Evolutionary conservation across 2,329 filamentous ascomycete genomes (phyloP), one percentile per base, ranked within the genome.

Genomic region (Nemania sp.): DNA sequence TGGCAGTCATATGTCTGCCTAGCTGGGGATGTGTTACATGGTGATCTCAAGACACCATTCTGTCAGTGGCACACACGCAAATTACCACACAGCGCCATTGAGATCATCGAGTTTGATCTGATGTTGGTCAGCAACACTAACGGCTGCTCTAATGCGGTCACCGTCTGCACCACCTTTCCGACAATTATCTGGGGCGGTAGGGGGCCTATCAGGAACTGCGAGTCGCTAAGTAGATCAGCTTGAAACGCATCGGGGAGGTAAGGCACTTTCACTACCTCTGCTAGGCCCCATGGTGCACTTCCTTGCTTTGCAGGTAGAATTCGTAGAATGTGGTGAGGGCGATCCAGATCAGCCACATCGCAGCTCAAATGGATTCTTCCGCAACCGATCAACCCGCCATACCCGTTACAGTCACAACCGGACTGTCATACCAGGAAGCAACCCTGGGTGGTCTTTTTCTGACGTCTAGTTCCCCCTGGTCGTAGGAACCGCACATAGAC

Each of bases 211-310:
- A 54, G 29, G 56, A 52, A 4, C 53, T 22, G 51, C 52, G 47
- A 62, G 29, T 54, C 47, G 24, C 27, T 32, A 35, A n/a, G 20
- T n/a, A 59, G 24, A 38, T 60, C 51, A 29, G 60, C 63, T 69
- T 70, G 59, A 68, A 68, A 70, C 66, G 29, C 45, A 20, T 62
- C 38, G 35, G 62, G 58, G 35, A 54, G 55, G 51, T 32, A 54
- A 60, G 51, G 41, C 53, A 47, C 10, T 27, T 49, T 61, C 56
- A 57, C 10, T 41, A 58, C 26, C n/a, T 53, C 54, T 41, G 27
- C 24, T 65, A 29, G 52, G 26, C 8, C 62, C 32, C 45, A 15
- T 65, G 45, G 55, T 26, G 24, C 57, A 53, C 11, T 58, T 35
- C 43, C 60, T 24, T 64, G 47, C 52, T 61, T 63, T 64, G 45